A percentile compares a stretch with the other conserved stretches of the same genome.
Evolutionary conservation across 306 rosid genomes (phyloP).

Genomic region (Purshia tridentata): DNA sequence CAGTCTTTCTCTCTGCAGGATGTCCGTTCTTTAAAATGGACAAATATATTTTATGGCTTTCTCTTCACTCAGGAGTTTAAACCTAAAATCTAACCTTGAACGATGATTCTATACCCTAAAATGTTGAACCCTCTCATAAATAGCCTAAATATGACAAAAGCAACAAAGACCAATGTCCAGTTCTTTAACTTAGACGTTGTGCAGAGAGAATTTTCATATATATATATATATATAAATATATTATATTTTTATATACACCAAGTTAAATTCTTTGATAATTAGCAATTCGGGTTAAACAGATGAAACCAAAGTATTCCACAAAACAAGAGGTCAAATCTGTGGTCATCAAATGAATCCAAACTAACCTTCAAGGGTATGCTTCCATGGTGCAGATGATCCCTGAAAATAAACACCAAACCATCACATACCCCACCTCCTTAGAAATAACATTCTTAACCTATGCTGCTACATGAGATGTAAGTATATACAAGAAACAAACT

Average conservation of each 20-base stretch:
- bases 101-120: no score
- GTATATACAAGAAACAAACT: constrained; percentile 1
- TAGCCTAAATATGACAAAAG: no score
- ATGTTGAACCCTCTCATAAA: no score
- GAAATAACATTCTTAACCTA: background rate
- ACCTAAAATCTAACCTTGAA: no score
- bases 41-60: no score
- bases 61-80: no score
- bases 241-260: no score
- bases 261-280: background rate
- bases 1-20: no score
- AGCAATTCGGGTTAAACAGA: constrained; percentile 4
- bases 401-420: constrained; percentile 25
- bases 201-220: no score
- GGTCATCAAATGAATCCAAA: background rate
- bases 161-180: no score
- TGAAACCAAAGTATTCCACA: background rate
- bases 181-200: no score
- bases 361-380: constrained; percentile 86
- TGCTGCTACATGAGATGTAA: background rate
- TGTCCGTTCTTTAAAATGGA: no score
- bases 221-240: background rate
- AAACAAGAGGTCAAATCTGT: background rate
- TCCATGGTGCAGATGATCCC: constrained; percentile 95
- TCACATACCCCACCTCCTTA: background rate